These are phyloP conservation scores for Paramyrothecium sp. DNA, from an alignment of 2,329 filamentous ascomycete genomes.

Conservation along the genomic window DNA sequence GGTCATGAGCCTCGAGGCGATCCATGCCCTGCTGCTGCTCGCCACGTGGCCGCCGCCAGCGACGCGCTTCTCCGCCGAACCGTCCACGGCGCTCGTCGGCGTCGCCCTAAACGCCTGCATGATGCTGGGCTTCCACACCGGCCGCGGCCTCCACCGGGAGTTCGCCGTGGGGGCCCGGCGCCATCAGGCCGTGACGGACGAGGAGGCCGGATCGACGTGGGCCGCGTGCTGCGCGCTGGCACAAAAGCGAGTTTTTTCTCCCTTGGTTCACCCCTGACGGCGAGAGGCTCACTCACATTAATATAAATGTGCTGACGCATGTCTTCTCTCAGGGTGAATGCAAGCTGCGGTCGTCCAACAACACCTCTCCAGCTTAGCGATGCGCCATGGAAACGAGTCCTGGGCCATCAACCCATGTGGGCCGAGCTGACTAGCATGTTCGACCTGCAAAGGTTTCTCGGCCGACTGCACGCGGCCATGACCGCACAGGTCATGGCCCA, in stretches of 20 bases:
- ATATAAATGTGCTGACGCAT: too few relatives aligned
- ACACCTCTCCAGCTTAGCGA: constrained; percentile 51
- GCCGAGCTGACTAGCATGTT: constrained; percentile 41
- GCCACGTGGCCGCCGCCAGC: constrained; percentile 51
- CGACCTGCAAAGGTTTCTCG: constrained; percentile 50
- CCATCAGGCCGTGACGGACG: constrained; percentile 43
- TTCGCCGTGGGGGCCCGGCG: constrained; percentile 43
- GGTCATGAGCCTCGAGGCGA: constrained; percentile 43
- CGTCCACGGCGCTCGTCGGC: constrained; percentile 44
- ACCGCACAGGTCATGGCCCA: constrained; percentile 44
- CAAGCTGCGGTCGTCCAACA: constrained; percentile 45
- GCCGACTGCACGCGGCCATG: constrained; percentile 47
- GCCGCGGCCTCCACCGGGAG: constrained; percentile 48
- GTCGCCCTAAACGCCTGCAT: constrained; percentile 47
- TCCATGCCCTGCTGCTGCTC: constrained; percentile 51
- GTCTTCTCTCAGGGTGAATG: constrained; percentile 26
- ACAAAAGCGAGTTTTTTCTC: constrained; percentile 37
- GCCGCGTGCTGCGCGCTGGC: constrained; percentile 50
- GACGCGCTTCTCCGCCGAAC: constrained; percentile 50
- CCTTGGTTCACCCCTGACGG: neutral
- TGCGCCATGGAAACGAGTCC: constrained; percentile 35
- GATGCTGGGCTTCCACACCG: constrained; percentile 50
- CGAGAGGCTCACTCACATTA: too few relatives aligned
- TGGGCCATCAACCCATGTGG: constrained; percentile 39
- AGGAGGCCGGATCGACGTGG: constrained; percentile 54